Percentiles rank a stretch among this genome's conserved stretches.
phyloP scores from a whole-genome alignment of 192 early-diverging fungal species.

The Thamnidium elegans region DNA sequence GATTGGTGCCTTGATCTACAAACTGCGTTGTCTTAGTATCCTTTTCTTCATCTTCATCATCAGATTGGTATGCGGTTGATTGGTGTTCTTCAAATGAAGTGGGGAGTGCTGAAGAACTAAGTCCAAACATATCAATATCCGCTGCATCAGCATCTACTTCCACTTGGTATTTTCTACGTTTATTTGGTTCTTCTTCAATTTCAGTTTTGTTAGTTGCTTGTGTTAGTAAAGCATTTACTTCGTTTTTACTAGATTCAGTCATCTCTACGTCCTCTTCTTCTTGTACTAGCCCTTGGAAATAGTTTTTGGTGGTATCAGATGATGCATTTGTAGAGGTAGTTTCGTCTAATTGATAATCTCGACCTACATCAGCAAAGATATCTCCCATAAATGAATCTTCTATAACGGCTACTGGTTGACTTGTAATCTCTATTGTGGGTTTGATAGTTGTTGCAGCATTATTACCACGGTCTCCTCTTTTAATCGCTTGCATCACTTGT shows the following conservation, averaged over 20 bases:
- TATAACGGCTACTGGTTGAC: not conserved
- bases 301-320: not conserved
- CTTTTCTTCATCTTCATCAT: conserved; percentile 41
- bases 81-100: conserved; percentile 35
- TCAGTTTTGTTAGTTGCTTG: not conserved
- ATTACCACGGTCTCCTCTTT: conserved; percentile 32
- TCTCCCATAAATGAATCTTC: conserved; percentile 43
- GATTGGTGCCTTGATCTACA: conserved; percentile 68
- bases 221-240: conserved; percentile 11
- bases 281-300: conserved; percentile 17
- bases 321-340: not conserved
- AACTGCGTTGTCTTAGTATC: conserved; percentile 38
- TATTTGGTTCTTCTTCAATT: not conserved
- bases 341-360: conserved; percentile 69
- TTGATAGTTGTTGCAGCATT: conserved; percentile 28
- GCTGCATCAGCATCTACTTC: conserved; percentile 41
- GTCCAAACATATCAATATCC: conserved; percentile 53
- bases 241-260: conserved; percentile 1
- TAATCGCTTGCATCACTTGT: conserved; percentile 55
- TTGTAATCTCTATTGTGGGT: conserved; percentile 45
- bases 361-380: conserved; percentile 86
- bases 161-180: conserved; percentile 27
- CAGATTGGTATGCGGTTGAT: conserved; percentile 56
- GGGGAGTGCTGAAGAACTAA: conserved; percentile 40
- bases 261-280: conserved; percentile 29